These are phyloP conservation scores for Pseudevernia furfuracea DNA, from an alignment of 495 filamentous ascomycete genomes.

Conservation along the genomic window DNA sequence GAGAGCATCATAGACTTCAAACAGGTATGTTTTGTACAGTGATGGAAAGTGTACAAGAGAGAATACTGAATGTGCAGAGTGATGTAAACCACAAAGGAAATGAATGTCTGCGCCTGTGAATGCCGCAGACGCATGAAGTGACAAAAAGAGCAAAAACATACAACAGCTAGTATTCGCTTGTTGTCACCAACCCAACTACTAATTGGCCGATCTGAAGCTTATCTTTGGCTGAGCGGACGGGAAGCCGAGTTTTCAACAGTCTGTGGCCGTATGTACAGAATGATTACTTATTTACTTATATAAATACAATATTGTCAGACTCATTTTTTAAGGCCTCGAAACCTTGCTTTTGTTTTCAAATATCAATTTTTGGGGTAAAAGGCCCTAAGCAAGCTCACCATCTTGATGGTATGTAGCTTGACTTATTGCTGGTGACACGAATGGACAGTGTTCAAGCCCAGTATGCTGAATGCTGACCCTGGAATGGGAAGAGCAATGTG, in stretches of 20 bases:
- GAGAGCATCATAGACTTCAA: too few relatives aligned
- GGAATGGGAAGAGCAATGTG: neutral
- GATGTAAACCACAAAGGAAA: too few relatives aligned
- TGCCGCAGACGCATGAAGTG: neutral
- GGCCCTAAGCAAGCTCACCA: neutral
- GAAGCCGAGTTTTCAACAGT: neutral
- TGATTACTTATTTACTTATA: neutral
- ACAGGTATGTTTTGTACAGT: too few relatives aligned
- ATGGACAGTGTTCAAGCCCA: neutral
- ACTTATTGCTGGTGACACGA: neutral
- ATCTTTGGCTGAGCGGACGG: neutral
- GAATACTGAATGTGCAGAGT: too few relatives aligned
- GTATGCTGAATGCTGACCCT: neutral
- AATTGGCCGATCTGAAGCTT: conserved; percentile 14
- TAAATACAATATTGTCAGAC: neutral
- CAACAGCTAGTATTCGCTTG: conserved; percentile 25
- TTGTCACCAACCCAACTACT: conserved; percentile 31
- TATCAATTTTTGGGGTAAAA: too few relatives aligned
- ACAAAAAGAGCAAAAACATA: neutral
- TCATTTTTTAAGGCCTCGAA: too few relatives aligned
- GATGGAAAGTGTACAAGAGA: too few relatives aligned
- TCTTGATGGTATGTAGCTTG: neutral
- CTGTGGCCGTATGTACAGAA: neutral
- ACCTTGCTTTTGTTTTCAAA: too few relatives aligned
- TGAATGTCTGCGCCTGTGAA: neutral